Base-by-base conservation (phyloP, 2,329 filamentous ascomycete species). In the Colletotrichum echinochloae region DNA sequence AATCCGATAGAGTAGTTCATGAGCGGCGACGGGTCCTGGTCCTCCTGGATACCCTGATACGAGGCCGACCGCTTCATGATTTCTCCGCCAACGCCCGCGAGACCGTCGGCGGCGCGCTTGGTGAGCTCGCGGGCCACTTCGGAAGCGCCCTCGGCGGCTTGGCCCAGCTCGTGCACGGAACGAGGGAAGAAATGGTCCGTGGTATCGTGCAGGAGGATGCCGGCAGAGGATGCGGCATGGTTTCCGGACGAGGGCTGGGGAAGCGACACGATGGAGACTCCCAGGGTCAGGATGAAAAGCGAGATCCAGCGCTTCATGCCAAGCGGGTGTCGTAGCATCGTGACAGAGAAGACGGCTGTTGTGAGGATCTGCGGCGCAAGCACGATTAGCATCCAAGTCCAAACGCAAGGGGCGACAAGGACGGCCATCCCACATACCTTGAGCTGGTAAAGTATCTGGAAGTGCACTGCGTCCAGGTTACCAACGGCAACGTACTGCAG, bases 391-490 rank as follows among this genome's bases (percentile, higher is more conserved):
- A 60, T 8, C 0, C 2, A 9, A 20, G 30, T 28, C 41, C 23
- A 33, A 11, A 9, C 7, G 12, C 18, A 64, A 59, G 28, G 12
- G 20, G 12, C 7, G 44, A n/a, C 11, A 56, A 44, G 51, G 46
- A 35, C 44, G 54, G 37, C 52, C 26, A 44, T 23, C 16, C n/a
- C 20, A 70, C 80, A n/a, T 76, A 89, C 88, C 85, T 98, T 98
- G 68, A 98, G 85, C 81, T 99, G 95, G 79, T 96, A 97, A 33
- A 96, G 89, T 70, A 97, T 91, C 80, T 98, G 95, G 78, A 98
- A 98, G 64, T 95, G 94, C 5, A 96, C 94, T 0, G 95, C 93
- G 76, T 97, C 94, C 75, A 98, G 81, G 75, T 98, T 98, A 72
- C 93, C 94, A 14, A 98, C 90, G 1, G 94, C 95, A 62, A 97